Evolutionary conservation across 495 filamentous ascomycete species (phyloP).

Genomic region (Podospora appendiculata): DNA sequence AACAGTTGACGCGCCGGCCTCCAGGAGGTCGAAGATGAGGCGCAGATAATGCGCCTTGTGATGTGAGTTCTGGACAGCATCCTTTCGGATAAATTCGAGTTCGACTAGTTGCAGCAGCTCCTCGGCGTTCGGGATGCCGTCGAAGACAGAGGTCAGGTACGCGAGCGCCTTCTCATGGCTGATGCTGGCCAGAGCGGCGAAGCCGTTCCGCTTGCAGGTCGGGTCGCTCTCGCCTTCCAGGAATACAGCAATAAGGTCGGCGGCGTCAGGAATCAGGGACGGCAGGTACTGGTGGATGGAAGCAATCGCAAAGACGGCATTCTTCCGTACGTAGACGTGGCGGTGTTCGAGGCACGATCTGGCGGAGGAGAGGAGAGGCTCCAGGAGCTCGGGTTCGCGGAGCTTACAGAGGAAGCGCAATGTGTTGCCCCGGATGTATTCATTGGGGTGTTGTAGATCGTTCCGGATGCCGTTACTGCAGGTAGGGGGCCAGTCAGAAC

Average conservation of each 20-base stretch:
- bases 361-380: conserved; percentile 87
- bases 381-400: conserved; percentile 89
- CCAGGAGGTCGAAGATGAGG: conserved; percentile 93
- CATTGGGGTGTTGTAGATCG: conserved; percentile 94
- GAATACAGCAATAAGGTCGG: conserved; percentile 86
- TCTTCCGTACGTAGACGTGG: conserved; percentile 97
- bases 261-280: conserved; percentile 87
- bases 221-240: conserved; percentile 86
- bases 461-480: conserved; percentile 93
- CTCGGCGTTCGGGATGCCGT: conserved; percentile 88
- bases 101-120: conserved; percentile 90
- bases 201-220: conserved; percentile 97
- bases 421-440: conserved; percentile 96
- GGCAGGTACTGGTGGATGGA: conserved; percentile 92
- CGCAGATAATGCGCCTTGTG: conserved; percentile 94
- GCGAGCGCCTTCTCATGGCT: conserved; percentile 88
- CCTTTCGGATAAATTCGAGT: conserved; percentile 94
- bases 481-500: background rate
- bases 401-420: conserved; percentile 96
- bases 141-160: conserved; percentile 85
- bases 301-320: conserved; percentile 88
- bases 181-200: conserved; percentile 82
- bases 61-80: conserved; percentile 87
- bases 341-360: conserved; percentile 89
- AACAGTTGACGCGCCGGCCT: conserved; percentile 87